phyloP scores from a whole-genome alignment of 192 early-diverging fungal species.

The Funneliformis mosseae region DNA sequence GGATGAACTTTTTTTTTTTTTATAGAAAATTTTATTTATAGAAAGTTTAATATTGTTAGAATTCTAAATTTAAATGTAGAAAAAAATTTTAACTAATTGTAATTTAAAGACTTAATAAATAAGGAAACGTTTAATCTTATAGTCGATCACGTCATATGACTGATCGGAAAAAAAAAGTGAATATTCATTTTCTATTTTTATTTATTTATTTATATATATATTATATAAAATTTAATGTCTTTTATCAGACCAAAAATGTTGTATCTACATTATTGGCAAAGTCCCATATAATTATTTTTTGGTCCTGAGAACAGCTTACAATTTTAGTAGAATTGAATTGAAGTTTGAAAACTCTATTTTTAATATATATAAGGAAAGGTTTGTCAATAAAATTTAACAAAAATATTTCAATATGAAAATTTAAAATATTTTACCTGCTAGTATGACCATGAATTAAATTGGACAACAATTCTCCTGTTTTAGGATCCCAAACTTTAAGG shows the following conservation, averaged over 20 bases:
- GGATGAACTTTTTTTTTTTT: too few species aligned
- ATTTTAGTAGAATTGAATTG: conserved; percentile 82
- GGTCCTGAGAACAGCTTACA: conserved; percentile 79
- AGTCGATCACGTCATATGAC: too few species aligned
- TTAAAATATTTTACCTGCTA: conserved; percentile 42
- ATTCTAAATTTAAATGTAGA: too few species aligned
- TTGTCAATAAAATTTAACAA: not conserved
- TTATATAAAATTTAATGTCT: not conserved
- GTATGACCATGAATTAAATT: conserved; percentile 60
- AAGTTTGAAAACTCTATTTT: conserved; percentile 78
- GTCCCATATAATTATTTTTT: conserved; percentile 74
- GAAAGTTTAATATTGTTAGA: too few species aligned
- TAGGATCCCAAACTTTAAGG: conserved; percentile 85
- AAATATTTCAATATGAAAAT: not conserved
- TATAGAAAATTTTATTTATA: too few species aligned
- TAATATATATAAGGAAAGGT: conserved; percentile 4
- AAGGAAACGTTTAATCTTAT: too few species aligned
- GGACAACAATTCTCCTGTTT: conserved; percentile 62
- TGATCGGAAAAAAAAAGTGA: too few species aligned
- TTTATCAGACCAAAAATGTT: conserved; percentile 43
- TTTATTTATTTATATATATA: not conserved
- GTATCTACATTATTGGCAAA: conserved; percentile 67
- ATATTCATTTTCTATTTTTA: too few species aligned
- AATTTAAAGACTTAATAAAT: too few species aligned
- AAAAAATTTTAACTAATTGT: too few species aligned